These are phyloP conservation scores for Russula virescens DNA, from an alignment of 768 basidiomycete genomes.

Conservation along the genomic window DNA sequence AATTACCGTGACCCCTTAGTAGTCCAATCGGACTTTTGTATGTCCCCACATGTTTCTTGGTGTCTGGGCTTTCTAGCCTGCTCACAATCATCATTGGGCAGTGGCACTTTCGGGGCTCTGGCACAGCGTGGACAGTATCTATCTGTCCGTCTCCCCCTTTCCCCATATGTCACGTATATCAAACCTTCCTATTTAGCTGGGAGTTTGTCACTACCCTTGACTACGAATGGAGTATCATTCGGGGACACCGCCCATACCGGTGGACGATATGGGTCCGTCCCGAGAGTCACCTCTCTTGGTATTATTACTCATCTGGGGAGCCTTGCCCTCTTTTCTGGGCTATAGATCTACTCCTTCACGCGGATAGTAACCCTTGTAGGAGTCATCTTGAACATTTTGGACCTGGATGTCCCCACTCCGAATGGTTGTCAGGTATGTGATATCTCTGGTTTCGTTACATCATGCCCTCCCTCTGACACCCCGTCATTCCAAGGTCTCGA, in stretches of 20 bases:
- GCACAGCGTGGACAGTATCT: background rate
- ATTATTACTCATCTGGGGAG: background rate
- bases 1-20: too few species aligned
- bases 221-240: background rate
- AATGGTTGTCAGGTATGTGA: background rate
- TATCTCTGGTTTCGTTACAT: background rate
- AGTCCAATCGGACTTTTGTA: too few species aligned
- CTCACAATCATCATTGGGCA: background rate
- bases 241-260: background rate
- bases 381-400: background rate
- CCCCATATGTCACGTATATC: background rate
- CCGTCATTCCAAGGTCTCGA: background rate
- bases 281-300: background rate
- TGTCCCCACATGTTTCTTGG: too few species aligned
- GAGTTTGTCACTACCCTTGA: background rate
- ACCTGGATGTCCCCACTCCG: background rate
- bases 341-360: background rate
- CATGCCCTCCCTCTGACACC: background rate
- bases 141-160: background rate
- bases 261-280: background rate
- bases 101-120: background rate
- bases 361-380: background rate
- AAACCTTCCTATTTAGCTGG: background rate
- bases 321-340: background rate
- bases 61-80: too few species aligned